Evolutionary conservation across 2,329 filamentous ascomycete genomes (phyloP), one percentile per base, ranked within the genome.

Genomic region (Diaporthe vexans): DNA sequence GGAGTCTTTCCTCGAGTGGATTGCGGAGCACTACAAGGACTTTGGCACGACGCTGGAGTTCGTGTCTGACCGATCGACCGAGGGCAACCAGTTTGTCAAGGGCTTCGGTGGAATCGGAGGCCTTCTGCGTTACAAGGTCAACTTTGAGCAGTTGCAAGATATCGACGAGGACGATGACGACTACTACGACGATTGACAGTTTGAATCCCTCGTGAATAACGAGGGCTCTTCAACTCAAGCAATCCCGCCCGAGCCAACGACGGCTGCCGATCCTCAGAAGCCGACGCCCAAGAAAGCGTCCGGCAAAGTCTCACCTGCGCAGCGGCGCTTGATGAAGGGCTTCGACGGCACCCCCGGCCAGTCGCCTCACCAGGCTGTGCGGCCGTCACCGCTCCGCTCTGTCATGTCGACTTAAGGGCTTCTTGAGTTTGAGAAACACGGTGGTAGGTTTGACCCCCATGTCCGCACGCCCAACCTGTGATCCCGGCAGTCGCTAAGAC

Each of bases 31-130:
- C 84, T 98, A 98, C 90, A 97, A 97, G 85, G 95, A 98, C 83
- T 99, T 98, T 82, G 97, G 97, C 86, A 95, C 97, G 71, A 93
- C 92, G 43, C 91, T 99, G 57, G 97, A 99, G 85, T 99, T 99
- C 80, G 97, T 99, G 77, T 98, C 97, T 65, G 97, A 99, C 84
- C 93, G 95, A 78, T 98, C 96, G 76, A 97, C 94, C 76, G 97
- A 99, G 87, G 97, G 97, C 83, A 99, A 99, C 87, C 97, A 99
- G 88, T 99, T 99, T 86, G 97, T 99, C 81, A 98, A 98, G 89
- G 97, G 97, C 77, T 99, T 99, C 82, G 97, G 97, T 92, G 97
- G 97, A 82, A 98, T 99, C 80, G 97, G 97, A 79, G 96, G 96
- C 78, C 93, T 99, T 81, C 92, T 99, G 83, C 95, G 97, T 80